phyloP scores from a whole-genome alignment of 2,329 filamentous ascomycete species.

The Fusarium devonianum region DNA sequence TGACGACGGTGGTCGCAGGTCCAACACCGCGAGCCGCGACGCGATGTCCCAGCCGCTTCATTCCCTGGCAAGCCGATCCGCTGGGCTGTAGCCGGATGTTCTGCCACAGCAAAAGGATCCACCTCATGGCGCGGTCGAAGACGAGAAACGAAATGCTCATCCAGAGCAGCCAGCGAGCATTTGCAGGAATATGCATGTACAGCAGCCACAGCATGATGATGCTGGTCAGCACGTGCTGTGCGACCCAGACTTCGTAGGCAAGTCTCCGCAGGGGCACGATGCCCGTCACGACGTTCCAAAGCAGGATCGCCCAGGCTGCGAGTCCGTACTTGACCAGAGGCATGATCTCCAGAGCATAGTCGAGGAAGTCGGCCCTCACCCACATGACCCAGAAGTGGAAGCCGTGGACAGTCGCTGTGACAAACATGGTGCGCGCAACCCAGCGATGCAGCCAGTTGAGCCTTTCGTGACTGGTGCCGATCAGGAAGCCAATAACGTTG shows the following conservation, averaged over 20 bases:
- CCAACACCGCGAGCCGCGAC: conserved; percentile 58
- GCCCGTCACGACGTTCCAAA: conserved; percentile 71
- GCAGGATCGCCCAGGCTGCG: conserved; percentile 69
- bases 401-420: conserved; percentile 73
- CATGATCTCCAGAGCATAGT: conserved; percentile 66
- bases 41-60: conserved; percentile 60
- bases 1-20: conserved; percentile 62
- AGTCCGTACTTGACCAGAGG: conserved; percentile 72
- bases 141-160: conserved; percentile 68
- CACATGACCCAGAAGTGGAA: conserved; percentile 73
- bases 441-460: conserved; percentile 79
- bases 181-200: conserved; percentile 67
- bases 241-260: conserved; percentile 73
- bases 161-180: conserved; percentile 70
- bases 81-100: conserved; percentile 57
- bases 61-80: conserved; percentile 54
- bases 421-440: conserved; percentile 72
- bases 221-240: conserved; percentile 71
- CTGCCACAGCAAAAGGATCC: conserved; percentile 57
- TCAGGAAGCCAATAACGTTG: conserved; percentile 65
- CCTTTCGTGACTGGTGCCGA: conserved; percentile 71
- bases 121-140: conserved; percentile 66
- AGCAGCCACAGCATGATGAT: conserved; percentile 68
- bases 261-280: conserved; percentile 70
- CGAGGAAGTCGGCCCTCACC: conserved; percentile 65